Conservation (phyloP, 495 filamentous ascomycete species). For the Tetracladium setigerum region DNA sequence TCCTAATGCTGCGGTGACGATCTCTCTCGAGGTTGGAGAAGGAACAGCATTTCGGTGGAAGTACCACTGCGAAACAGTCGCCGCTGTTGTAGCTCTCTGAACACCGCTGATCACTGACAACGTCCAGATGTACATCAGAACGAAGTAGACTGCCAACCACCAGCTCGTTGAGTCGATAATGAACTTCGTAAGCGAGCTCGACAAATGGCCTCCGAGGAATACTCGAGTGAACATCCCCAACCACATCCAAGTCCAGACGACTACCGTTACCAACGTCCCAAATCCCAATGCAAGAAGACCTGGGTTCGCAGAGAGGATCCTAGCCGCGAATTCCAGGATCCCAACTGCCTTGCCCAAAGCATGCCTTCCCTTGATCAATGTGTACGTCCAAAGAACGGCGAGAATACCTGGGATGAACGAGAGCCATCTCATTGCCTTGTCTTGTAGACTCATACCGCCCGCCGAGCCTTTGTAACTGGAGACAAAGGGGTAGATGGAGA, state of each 20-base stretch:
- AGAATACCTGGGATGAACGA: conserved; percentile 68
- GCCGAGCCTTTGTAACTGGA: conserved; percentile 73
- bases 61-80: conserved; percentile 97
- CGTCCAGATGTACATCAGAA: conserved; percentile 93
- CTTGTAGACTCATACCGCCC: conserved; percentile 68
- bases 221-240: conserved; percentile 93
- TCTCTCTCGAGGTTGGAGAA: conserved; percentile 61
- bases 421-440: conserved; percentile 82
- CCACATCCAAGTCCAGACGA: conserved; percentile 93
- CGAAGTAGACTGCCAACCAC: conserved; percentile 85
- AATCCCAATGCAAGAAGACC: conserved; percentile 78
- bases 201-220: conserved; percentile 79
- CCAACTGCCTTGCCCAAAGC: conserved; percentile 71
- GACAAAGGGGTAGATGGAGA: conserved; percentile 85
- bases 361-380: conserved; percentile 70
- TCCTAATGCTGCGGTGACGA: conserved; percentile 71
- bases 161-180: conserved; percentile 80
- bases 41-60: conserved; percentile 86
- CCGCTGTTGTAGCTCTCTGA: conserved; percentile 85
- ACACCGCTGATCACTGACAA: conserved; percentile 76
- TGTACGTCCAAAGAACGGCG: conserved; percentile 72
- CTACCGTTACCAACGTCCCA: conserved; percentile 62
- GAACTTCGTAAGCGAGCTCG: conserved; percentile 50
- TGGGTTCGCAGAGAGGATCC: conserved; percentile 78
- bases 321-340: conserved; percentile 84